phyloP scores from a whole-genome alignment of 306 rosid species.

The Mucuna pruriens region DNA sequence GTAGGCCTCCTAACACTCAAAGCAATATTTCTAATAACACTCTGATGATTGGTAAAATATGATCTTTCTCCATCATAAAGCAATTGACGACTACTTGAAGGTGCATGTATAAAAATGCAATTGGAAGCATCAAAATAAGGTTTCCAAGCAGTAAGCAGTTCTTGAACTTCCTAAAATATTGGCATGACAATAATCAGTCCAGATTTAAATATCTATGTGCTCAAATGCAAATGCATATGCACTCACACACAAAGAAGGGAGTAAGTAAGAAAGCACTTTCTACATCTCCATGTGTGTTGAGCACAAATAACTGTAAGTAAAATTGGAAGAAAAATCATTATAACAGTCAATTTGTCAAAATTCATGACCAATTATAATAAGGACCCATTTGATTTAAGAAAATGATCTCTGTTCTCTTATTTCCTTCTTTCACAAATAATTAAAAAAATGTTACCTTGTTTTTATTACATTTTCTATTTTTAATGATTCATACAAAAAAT shows the following conservation, averaged over 20 bases:
- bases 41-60: slow-evolving; percentile 59
- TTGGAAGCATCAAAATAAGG: slow-evolving; percentile 78
- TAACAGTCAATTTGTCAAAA: slow-evolving; percentile 11
- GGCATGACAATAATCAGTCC: slow-evolving; percentile 33
- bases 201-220: slow-evolving; percentile 1
- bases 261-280: slow-evolving; percentile 16
- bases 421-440: background rate
- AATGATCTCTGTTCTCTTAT: background rate
- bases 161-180: slow-evolving; percentile 85
- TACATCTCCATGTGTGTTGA: background rate
- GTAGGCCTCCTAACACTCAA: slow-evolving; percentile 86
- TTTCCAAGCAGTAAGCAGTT: slow-evolving; percentile 84
- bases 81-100: slow-evolving; percentile 86
- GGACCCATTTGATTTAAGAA: background rate
- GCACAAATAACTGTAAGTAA: background rate
- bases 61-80: slow-evolving; percentile 78
- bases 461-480: background rate
- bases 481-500: background rate
- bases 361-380: slow-evolving; percentile 1
- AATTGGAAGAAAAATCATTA: slow-evolving; percentile 24
- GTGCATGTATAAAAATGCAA: slow-evolving; percentile 73
- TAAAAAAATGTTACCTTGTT: background rate
- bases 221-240: slow-evolving; percentile 5
- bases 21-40: slow-evolving; percentile 65
- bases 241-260: slow-evolving; percentile 1